Conservation (phyloP, 345 rosid genomes). For the Mangifera indica region DNA sequence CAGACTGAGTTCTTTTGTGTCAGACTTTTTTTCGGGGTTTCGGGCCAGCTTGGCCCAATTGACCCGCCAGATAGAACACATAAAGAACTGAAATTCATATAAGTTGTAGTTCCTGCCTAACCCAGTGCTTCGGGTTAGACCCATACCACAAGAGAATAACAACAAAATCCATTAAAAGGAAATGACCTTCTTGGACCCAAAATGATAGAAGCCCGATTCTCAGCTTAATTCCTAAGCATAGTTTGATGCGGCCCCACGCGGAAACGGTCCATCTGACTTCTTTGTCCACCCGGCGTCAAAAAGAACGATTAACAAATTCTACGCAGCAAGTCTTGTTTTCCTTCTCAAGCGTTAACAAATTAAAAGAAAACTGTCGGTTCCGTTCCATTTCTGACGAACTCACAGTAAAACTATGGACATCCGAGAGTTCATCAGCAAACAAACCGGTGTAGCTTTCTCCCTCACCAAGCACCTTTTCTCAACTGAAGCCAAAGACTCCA, state of each 20-base stretch:
- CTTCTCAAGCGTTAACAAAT: too few species aligned
- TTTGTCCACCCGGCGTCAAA: neutral
- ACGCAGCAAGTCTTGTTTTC: too few species aligned
- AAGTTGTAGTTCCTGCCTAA: too few species aligned
- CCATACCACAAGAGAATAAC: too few species aligned
- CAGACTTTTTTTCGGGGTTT: too few species aligned
- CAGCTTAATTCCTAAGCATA: constrained; percentile 5
- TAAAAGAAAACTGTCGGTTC: neutral
- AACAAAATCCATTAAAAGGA: too few species aligned
- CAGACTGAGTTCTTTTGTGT: too few species aligned
- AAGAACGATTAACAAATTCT: too few species aligned
- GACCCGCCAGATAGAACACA: too few species aligned
- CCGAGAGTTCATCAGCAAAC: constrained; percentile 47
- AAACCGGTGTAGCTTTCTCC: constrained; percentile 52
- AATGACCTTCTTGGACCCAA: neutral
- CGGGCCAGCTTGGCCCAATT: too few species aligned
- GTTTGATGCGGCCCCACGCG: neutral
- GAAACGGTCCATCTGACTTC: neutral
- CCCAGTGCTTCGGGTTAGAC: too few species aligned
- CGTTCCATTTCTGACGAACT: neutral
- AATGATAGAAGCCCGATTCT: neutral
- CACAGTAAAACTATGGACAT: constrained; percentile 49
- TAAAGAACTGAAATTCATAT: too few species aligned
- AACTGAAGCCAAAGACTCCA: constrained; percentile 46
- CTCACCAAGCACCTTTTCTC: constrained; percentile 48